Evolutionary conservation across 2,329 filamentous ascomycete species (phyloP).

Genomic region (Fusarium sp.): DNA sequence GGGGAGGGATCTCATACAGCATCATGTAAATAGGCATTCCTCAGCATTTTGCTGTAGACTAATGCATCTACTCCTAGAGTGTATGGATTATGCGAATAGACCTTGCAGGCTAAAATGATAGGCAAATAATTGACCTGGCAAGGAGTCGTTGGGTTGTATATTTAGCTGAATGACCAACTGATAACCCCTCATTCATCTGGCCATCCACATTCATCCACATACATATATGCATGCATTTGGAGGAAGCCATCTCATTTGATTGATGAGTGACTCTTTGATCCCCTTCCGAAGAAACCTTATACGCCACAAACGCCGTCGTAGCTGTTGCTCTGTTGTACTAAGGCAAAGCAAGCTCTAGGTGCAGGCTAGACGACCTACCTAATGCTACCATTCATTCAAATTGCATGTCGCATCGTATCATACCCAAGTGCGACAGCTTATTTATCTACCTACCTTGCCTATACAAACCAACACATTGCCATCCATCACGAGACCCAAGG

Average conservation of each 20-base stretch:
- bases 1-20: too few species aligned
- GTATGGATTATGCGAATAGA: background rate
- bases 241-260: background rate
- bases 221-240: background rate
- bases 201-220: background rate
- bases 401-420: conserved; percentile 12
- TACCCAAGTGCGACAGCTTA: background rate
- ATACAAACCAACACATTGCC: background rate
- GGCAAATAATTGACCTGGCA: background rate
- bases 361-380: background rate
- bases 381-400: background rate
- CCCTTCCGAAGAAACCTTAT: conserved; percentile 3
- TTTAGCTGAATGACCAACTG: background rate
- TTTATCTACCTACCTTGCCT: background rate
- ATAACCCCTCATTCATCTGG: conserved; percentile 15
- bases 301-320: conserved; percentile 15
- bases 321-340: background rate
- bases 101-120: background rate
- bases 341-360: background rate
- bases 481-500: conserved; percentile 1
- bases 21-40: background rate
- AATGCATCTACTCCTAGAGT: background rate
- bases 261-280: background rate
- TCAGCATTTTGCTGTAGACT: background rate
- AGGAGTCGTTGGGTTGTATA: background rate